Conservation (phyloP, 176 grass and related monocot genomes). For the Thalia dealbata region DNA sequence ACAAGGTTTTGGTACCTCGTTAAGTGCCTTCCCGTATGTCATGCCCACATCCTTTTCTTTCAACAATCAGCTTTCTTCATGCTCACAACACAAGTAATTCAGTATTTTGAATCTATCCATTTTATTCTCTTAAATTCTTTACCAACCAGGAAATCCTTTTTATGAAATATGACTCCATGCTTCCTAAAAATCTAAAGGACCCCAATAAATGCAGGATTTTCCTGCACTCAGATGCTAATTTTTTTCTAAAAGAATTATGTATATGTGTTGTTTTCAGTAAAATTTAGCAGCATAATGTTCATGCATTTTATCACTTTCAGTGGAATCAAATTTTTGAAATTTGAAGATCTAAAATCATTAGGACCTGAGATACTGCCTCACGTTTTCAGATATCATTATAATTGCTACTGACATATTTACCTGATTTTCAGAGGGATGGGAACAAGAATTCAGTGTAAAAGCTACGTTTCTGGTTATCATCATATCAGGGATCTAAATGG, state of each 20-base stretch:
- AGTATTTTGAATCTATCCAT: too few relatives aligned
- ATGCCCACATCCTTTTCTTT: too few relatives aligned
- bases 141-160: background rate
- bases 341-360: background rate
- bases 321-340: background rate
- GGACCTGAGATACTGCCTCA: background rate
- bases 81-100: background rate
- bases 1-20: too few relatives aligned
- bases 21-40: too few relatives aligned
- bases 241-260: background rate
- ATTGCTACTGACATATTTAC: background rate
- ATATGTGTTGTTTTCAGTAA: background rate
- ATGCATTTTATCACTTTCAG: background rate
- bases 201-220: background rate
- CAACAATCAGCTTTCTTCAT: background rate
- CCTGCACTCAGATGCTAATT: background rate
- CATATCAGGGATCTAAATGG: slow-evolving; percentile 29
- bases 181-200: background rate
- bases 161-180: background rate
- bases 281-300: background rate
- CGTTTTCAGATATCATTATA: background rate
- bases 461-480: slow-evolving; percentile 46
- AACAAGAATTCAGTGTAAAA: slow-evolving; percentile 52
- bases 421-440: slow-evolving; percentile 35
- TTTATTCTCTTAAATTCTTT: background rate